Conservation (phyloP, 1,284 basidiomycete species). For the Malassezia psittaci region DNA sequence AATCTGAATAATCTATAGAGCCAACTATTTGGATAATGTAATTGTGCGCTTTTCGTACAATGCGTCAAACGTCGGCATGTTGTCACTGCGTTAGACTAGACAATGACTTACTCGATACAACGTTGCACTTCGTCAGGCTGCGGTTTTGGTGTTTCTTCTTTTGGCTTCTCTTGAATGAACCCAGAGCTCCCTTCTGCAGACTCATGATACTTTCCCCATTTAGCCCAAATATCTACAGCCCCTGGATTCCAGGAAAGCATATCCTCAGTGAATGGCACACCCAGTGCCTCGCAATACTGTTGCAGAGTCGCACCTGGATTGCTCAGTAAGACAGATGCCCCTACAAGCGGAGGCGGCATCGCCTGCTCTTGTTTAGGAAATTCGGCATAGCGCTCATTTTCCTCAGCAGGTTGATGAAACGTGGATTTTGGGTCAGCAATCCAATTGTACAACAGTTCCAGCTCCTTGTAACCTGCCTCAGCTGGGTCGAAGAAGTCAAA, state of each 20-base stretch:
- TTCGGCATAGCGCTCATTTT: conserved; percentile 8
- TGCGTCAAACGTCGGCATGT: not conserved
- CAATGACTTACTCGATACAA: conserved; percentile 5
- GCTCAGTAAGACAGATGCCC: conserved; percentile 29
- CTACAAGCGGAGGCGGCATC: conserved; percentile 33
- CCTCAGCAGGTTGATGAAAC: conserved; percentile 25
- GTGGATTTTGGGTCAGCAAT: conserved; percentile 33
- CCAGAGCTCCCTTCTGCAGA: conserved; percentile 39
- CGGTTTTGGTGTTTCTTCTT: not conserved
- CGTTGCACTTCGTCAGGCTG: not conserved
- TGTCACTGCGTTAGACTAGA: not conserved
- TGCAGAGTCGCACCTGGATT: conserved; percentile 31
- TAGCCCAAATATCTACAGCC: conserved; percentile 35
- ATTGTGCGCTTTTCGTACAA: conserved; percentile 1
- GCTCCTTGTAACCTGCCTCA: conserved; percentile 36
- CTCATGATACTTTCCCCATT: conserved; percentile 41
- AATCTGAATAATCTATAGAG: conserved; percentile 16
- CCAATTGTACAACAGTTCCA: conserved; percentile 39
- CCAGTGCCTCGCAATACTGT: conserved; percentile 31
- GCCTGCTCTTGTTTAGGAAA: conserved; percentile 21
- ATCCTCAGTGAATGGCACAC: conserved; percentile 30
- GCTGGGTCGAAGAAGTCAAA: conserved; percentile 42
- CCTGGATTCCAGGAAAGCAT: conserved; percentile 44
- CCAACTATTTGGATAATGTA: not conserved
- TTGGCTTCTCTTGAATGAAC: conserved; percentile 15